These are phyloP conservation scores for Ammopiptanthus mongolicus DNA, from an alignment of 306 rosid genomes.

Conservation along the genomic window DNA sequence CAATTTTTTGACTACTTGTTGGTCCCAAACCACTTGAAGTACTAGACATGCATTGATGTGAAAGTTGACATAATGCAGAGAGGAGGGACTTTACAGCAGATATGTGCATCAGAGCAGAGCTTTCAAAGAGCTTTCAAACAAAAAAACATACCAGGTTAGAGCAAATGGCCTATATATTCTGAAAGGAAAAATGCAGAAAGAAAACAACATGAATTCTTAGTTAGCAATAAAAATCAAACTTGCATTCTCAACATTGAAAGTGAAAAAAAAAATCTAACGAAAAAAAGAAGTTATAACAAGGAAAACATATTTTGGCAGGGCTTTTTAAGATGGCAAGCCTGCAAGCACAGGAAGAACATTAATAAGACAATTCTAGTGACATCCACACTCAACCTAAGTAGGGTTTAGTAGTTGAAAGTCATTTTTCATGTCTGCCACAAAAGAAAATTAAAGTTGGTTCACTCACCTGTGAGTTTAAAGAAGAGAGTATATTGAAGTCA, in stretches of 20 bases:
- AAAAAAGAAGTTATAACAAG: background rate
- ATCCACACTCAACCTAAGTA: background rate
- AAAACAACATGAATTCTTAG: background rate
- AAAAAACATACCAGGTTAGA: conserved; percentile 37
- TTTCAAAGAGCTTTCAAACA: conserved; percentile 78
- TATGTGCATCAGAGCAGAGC: conserved; percentile 90
- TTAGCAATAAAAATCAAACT: background rate
- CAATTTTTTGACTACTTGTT: conserved; percentile 72
- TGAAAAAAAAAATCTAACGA: background rate
- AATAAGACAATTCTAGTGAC: background rate
- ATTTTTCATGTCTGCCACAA: background rate
- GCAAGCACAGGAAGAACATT: background rate
- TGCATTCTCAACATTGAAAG: conserved; percentile 5
- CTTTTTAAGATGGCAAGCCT: conserved; percentile 12
- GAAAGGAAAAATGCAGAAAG: background rate
- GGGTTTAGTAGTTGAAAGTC: conserved; percentile 13
- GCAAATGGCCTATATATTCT: conserved; percentile 1
- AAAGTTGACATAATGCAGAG: conserved; percentile 85
- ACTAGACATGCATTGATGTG: conserved; percentile 68
- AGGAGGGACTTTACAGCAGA: conserved; percentile 91
- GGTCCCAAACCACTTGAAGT: conserved; percentile 63
- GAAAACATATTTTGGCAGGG: conserved; percentile 12
- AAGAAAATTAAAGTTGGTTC: conserved; percentile 8
- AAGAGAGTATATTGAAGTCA: conserved; percentile 91
- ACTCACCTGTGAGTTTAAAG: conserved; percentile 92